Evolutionary conservation across 192 early-diverging fungal genomes (phyloP), one percentile per base, ranked within the genome.

Genomic region (Pilobolus umbonatus): DNA sequence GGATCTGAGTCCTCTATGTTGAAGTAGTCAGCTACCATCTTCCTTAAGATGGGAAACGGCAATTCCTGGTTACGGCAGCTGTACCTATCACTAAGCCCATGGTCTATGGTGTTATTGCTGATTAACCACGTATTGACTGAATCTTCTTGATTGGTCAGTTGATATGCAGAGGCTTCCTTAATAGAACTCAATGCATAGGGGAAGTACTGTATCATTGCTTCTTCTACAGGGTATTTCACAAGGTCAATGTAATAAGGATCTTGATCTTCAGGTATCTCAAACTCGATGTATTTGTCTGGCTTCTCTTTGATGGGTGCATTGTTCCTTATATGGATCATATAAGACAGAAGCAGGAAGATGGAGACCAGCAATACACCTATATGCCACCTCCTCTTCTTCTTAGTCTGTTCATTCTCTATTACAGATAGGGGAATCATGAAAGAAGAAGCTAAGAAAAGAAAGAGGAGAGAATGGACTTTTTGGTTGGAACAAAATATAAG

Each of bases 1-100:
- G 10, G n/a, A 42, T 30, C 32, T 8, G 53, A 24, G 7, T 45
- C 29, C 21, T 21, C 54, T 7, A 49, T 24, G 4, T 25, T 22
- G 14, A 55, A 21, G 14, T 34, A 55, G 11, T 45, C 34, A 29
- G 36, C 10, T 30, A 57, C 54, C 6, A 64, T 25, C 35, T 49
- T 53, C 12, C 53, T 53, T n/a, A 55, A 25, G 15, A 64, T 57
- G 5, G 62, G 62, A 21, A 47, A 64, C 28, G 62, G 62, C 1
- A 64, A 6, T 1, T 32, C 24, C 8, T 46, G 45, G 9, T 38
- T 29, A 31, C 48, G 8, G 30, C 62, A 64, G n/a, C n/a, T n/a
- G n/a, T n/a, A n/a, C n/a, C n/a, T n/a, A n/a, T n/a, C n/a, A n/a
- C n/a, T n/a, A n/a, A n/a, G n/a, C n/a, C n/a, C n/a, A n/a, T n/a